These are phyloP conservation scores for Cladosporium cucumerinum DNA, from an alignment of 2,329 filamentous ascomycete species.

Conservation along the genomic window DNA sequence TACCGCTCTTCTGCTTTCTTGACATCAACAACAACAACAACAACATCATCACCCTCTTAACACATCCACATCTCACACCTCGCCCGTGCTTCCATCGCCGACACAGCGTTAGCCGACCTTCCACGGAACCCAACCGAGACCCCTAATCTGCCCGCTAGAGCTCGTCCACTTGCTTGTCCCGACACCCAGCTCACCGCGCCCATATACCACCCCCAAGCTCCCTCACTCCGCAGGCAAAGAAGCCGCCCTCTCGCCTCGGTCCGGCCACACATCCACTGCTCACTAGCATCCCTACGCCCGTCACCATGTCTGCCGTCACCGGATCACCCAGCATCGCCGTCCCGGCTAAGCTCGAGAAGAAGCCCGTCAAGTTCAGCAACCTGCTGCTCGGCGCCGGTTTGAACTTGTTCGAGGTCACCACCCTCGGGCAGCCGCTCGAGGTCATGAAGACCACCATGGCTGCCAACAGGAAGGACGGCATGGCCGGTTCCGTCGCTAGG, in stretches of 20 bases:
- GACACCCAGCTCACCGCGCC: conserved; percentile 3
- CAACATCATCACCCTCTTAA: no score
- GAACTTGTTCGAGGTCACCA: conserved; percentile 88
- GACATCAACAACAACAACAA: not conserved
- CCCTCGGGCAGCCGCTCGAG: conserved; percentile 80
- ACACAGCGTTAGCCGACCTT: conserved; percentile 1
- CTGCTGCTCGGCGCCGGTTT: conserved; percentile 88
- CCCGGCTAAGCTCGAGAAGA: conserved; percentile 77
- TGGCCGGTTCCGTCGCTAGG: conserved; percentile 73
- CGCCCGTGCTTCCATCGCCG: not conserved
- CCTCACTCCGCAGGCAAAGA: conserved; percentile 60
- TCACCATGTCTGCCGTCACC: conserved; percentile 37
- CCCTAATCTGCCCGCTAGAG: conserved; percentile 12
- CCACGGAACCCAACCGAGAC: conserved; percentile 11
- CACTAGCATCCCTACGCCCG: conserved; percentile 33
- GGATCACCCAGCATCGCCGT: conserved; percentile 42
- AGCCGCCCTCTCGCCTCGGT: conserved; percentile 93
- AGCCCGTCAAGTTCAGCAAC: conserved; percentile 99
- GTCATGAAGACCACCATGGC: conserved; percentile 99
- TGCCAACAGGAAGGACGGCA: conserved; percentile 86
- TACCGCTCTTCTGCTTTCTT: not conserved
- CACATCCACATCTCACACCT: not conserved
- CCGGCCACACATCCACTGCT: conserved; percentile 59
- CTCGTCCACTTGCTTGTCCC: conserved; percentile 3
- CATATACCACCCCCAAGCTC: conserved; percentile 18